Evolutionary conservation across 345 rosid genomes (phyloP), one percentile per base, ranked within the genome.

Genomic region (Populus ilicifolia): DNA sequence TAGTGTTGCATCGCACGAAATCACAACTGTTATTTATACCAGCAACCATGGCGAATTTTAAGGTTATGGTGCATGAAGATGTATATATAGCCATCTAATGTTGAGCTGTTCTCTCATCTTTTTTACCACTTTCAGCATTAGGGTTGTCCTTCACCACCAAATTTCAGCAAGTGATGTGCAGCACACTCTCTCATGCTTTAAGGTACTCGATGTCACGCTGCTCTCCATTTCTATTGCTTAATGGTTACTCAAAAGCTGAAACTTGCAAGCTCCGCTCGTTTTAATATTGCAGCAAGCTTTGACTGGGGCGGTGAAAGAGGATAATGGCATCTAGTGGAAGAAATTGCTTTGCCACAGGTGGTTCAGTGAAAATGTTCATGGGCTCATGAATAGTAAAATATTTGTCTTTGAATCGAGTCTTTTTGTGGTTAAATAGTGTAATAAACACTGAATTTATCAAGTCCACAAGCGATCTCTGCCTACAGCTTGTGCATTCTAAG

Each of bases 141-240:
- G 98, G 86, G 83, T 92, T 81, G 99, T 93, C 29, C 77, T 93
- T 36, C 98, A 93, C 84, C 88, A 94, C 82, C 98, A 94, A 74
- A 89, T 95, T 77, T 95, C 97, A 23, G 82, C 83, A 35, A 86
- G 83, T 27, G 98, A 95, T 76, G 91, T 93, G 79, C 91, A 90
- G 59, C 90, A 90, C 75, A 80, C 89, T 16, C 29, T 90, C 69
- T 88, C 92, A 46, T 88, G 94, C 86, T 79, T 93, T 72, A 81
- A 88, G 98, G 97, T 93, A 74, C 67, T 64, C 44, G 11, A 75
- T 65, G 7, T 21, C 4, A n/a, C 39, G 12, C 14, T 61, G 13
- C 52, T 69, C 67, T 48, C 41, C 25, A 14, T 46, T 43, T 59
- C 4, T 64, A 0, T 16, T 35, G 18, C 10, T 1, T 6, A 8